Conservation (phyloP, 371 early-diverging fungal species). For the Batrachochytrium dendrobatidis region DNA sequence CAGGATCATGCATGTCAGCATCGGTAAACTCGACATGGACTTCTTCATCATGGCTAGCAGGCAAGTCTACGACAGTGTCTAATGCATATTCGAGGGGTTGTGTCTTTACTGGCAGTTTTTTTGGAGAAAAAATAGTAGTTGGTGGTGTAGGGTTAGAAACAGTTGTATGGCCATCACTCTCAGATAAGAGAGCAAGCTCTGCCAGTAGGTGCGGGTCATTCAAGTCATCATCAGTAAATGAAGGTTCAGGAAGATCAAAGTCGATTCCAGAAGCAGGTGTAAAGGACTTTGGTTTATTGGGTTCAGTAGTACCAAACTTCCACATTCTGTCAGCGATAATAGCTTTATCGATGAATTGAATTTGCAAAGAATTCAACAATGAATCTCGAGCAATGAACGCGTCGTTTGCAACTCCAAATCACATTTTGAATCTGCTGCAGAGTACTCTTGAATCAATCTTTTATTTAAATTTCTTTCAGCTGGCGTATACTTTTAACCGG, state of each 20-base stretch:
- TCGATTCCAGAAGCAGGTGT: neutral
- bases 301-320: too few relatives aligned
- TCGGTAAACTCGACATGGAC: conserved; percentile 41
- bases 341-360: too few relatives aligned
- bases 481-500: too few relatives aligned
- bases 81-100: neutral
- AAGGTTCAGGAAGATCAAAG: neutral
- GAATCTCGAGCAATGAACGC: too few relatives aligned
- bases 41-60: conserved; percentile 23
- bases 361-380: too few relatives aligned
- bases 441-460: too few relatives aligned
- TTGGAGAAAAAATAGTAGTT: neutral
- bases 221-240: neutral
- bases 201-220: conserved; percentile 5
- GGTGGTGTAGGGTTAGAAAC: conserved; percentile 12
- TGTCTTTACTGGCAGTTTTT: neutral
- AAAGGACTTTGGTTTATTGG: too few relatives aligned
- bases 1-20: conserved; percentile 49
- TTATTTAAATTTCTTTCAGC: too few relatives aligned
- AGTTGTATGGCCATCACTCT: neutral
- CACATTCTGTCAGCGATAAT: too few relatives aligned
- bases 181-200: neutral
- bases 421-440: too few relatives aligned
- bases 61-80: neutral
- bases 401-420: too few relatives aligned